Conservation (phyloP, 805 yeast genomes). For the Vanderwaltozyma yarrowii region DNA sequence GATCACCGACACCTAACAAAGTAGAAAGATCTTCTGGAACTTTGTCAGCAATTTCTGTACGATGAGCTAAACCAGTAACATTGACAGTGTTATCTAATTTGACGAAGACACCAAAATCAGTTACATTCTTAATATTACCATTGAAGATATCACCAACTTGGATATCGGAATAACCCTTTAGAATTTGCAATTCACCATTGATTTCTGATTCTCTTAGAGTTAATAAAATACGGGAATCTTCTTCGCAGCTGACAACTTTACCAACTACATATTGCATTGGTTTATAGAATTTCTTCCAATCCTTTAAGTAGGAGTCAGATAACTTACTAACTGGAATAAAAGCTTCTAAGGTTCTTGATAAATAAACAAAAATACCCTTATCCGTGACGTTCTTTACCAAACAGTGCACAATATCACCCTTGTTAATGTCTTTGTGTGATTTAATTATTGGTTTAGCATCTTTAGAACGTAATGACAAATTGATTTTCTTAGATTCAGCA, state of each 20-base stretch:
- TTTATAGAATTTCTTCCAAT: conserved; percentile 75
- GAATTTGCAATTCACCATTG: conserved; percentile 50
- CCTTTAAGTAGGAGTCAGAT: conserved; percentile 71
- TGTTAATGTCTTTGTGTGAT: conserved; percentile 42
- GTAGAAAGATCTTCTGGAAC: conserved; percentile 42
- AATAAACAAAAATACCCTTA: conserved; percentile 65
- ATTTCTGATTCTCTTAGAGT: conserved; percentile 76
- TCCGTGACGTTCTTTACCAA: conserved; percentile 65
- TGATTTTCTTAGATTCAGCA: conserved; percentile 38
- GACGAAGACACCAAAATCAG: conserved; percentile 88
- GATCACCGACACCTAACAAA: conserved; percentile 80
- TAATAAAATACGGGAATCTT: conserved; percentile 56
- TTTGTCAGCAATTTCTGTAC: conserved; percentile 66
- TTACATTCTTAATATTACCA: conserved; percentile 67
- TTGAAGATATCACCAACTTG: conserved; percentile 60
- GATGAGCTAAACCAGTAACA: conserved; percentile 82
- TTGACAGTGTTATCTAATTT: conserved; percentile 63
- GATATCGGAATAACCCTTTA: conserved; percentile 59
- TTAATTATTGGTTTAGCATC: conserved; percentile 41
- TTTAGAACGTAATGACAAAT: conserved; percentile 51
- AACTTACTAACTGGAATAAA: conserved; percentile 73
- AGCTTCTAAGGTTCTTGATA: conserved; percentile 64
- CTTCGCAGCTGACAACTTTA: conserved; percentile 53
- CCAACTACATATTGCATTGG: conserved; percentile 67
- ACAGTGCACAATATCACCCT: conserved; percentile 75